Conservation (phyloP, 73 alveolate species). For the Tetrahymena borealis region DNA sequence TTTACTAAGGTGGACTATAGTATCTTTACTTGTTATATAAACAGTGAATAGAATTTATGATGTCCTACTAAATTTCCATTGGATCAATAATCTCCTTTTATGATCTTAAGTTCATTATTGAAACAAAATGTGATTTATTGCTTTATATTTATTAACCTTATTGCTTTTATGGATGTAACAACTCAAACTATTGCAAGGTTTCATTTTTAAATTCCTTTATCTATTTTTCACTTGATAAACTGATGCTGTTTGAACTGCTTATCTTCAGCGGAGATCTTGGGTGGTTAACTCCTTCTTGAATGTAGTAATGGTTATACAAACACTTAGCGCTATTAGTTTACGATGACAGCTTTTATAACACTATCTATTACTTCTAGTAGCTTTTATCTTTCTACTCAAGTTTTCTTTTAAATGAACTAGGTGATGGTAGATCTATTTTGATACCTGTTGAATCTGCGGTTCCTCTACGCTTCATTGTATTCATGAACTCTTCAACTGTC, state of each 20-base stretch:
- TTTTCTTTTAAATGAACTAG: neutral
- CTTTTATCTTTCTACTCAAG: neutral
- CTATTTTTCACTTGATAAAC: neutral
- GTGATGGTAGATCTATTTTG: neutral
- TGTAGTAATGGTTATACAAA: neutral
- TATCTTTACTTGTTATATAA: neutral
- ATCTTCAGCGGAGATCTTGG: neutral
- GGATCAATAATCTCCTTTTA: neutral
- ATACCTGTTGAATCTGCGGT: neutral
- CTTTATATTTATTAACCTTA: neutral
- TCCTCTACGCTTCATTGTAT: neutral
- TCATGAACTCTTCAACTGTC: neutral
- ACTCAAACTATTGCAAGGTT: no score
- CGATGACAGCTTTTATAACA: neutral
- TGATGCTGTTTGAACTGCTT: neutral
- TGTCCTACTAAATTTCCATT: neutral
- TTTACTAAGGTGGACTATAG: neutral
- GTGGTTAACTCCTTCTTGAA: neutral
- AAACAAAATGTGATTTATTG: neutral
- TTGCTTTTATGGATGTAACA: neutral
- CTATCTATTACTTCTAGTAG: neutral
- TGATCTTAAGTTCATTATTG: neutral
- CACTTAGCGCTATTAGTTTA: neutral
- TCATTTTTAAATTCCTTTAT: neutral
- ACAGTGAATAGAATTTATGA: neutral